Percentiles rank a stretch among this genome's conserved stretches.
Conservation (phyloP, 768 basidiomycete species). For the Termitomyces titanicus region DNA sequence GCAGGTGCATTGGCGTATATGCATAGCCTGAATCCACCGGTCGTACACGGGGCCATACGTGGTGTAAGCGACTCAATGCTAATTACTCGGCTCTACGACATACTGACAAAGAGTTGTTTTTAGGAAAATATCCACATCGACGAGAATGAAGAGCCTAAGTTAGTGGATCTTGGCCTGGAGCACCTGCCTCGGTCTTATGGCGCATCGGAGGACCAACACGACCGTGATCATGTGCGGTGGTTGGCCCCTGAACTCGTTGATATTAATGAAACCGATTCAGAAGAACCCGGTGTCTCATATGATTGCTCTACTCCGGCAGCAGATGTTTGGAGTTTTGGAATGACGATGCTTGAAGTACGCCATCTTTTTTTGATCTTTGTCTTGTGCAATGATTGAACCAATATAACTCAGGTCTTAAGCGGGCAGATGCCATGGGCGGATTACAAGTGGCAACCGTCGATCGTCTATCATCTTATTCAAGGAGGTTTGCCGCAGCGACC, state of each 20-base stretch:
- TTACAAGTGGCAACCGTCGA: neutral
- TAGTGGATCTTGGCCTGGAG: slow-evolving; percentile 20
- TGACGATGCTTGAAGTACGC: slow-evolving; percentile 23
- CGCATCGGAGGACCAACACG: neutral
- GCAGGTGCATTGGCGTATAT: slow-evolving; percentile 22
- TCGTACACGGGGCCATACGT: slow-evolving; percentile 24
- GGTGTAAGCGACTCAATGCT: slow-evolving; percentile 19
- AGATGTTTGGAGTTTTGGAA: slow-evolving; percentile 24
- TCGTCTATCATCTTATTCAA: slow-evolving; percentile 1
- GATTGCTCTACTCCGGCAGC: slow-evolving; percentile 4
- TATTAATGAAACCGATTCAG: neutral
- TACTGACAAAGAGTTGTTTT: neutral
- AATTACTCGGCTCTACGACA: neutral
- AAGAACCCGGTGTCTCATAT: neutral
- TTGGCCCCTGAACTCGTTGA: slow-evolving; percentile 23
- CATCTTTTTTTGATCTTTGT: neutral
- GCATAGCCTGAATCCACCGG: slow-evolving; percentile 20
- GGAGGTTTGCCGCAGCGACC: slow-evolving; percentile 8
- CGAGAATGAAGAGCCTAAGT: slow-evolving; percentile 11
- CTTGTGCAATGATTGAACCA: neutral
- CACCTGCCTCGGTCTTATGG: slow-evolving; percentile 7
- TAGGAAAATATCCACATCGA: slow-evolving; percentile 25
- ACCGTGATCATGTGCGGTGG: slow-evolving; percentile 16
- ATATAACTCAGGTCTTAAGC: slow-evolving; percentile 1
- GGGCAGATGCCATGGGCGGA: slow-evolving; percentile 5